Evolutionary conservation across 1,284 basidiomycete species (phyloP).

Genomic region (Thelephora terrestris): DNA sequence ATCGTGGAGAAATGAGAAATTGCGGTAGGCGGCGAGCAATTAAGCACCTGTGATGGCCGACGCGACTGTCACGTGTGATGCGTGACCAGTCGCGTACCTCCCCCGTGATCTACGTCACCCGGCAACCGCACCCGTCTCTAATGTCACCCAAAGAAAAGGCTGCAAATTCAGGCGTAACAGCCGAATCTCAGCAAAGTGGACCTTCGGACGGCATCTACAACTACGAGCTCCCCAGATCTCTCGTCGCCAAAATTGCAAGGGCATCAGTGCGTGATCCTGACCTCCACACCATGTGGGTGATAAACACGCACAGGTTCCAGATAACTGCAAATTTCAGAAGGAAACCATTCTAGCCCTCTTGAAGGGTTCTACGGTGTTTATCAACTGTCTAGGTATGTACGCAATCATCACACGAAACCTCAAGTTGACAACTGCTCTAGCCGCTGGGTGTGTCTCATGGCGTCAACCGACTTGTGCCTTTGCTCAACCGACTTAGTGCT

Average conservation of each 20-base stretch:
- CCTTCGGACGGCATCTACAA: slow-evolving; percentile 76
- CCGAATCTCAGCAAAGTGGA: slow-evolving; percentile 65
- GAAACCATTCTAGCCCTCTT: slow-evolving; percentile 75
- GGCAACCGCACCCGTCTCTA: too few relatives aligned
- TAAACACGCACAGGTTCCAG: slow-evolving; percentile 51
- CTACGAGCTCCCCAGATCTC: slow-evolving; percentile 75
- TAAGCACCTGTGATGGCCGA: neutral
- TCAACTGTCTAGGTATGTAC: slow-evolving; percentile 75
- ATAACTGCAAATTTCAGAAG: slow-evolving; percentile 78
- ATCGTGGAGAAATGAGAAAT: neutral
- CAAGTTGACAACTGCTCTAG: neutral
- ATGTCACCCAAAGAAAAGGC: slow-evolving; percentile 48
- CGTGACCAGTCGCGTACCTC: neutral
- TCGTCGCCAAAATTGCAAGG: slow-evolving; percentile 79
- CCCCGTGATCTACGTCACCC: neutral
- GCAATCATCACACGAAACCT: neutral
- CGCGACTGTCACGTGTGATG: neutral
- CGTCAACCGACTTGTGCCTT: slow-evolving; percentile 38
- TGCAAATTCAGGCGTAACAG: slow-evolving; percentile 39
- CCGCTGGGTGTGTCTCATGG: slow-evolving; percentile 23
- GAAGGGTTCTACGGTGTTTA: slow-evolving; percentile 84
- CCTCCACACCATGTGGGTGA: neutral
- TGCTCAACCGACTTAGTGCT: slow-evolving; percentile 37
- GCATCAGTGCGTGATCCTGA: slow-evolving; percentile 38
- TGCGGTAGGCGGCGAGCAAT: too few relatives aligned